These are phyloP conservation scores for Penicillium sp. DNA, from an alignment of 2,329 filamentous ascomycete genomes.

Conservation along the genomic window DNA sequence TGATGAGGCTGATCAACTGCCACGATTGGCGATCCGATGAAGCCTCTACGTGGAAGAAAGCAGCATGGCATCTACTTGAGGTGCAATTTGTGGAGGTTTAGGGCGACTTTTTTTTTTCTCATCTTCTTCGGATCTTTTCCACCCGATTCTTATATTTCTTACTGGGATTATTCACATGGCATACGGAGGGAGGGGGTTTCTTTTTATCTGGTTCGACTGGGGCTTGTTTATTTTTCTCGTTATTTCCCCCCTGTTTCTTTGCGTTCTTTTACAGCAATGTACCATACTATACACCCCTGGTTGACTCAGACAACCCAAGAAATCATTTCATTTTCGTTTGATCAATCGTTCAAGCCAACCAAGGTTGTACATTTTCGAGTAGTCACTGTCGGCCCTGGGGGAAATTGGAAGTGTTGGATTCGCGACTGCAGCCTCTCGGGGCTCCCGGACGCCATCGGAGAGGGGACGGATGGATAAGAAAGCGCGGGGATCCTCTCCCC, in stretches of 20 bases:
- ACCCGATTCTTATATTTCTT: constrained; percentile 7
- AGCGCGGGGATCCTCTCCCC: constrained; percentile 25
- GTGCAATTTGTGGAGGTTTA: constrained; percentile 2
- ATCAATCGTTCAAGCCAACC: neutral
- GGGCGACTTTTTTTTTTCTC: constrained; percentile 3
- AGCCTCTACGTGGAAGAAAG: neutral
- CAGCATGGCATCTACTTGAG: neutral
- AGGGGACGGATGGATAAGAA: constrained; percentile 26
- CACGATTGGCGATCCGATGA: neutral
- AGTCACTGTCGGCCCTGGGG: neutral
- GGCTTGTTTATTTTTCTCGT: neutral
- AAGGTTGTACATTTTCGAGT: neutral
- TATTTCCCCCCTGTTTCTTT: constrained; percentile 3
- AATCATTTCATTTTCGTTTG: neutral
- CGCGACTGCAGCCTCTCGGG: constrained; percentile 23
- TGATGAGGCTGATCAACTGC: constrained; percentile 25
- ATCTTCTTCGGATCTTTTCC: constrained; percentile 13
- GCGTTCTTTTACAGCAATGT: constrained; percentile 14
- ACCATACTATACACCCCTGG: constrained; percentile 13
- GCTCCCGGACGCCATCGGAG: constrained; percentile 25
- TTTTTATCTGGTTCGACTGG: constrained; percentile 5
- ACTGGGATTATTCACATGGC: neutral
- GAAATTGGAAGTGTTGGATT: constrained; percentile 1
- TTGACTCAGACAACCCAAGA: neutral
- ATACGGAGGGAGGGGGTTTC: neutral